Conservation (phyloP, 768 basidiomycete species). For the Filobasidium wieringae region DNA sequence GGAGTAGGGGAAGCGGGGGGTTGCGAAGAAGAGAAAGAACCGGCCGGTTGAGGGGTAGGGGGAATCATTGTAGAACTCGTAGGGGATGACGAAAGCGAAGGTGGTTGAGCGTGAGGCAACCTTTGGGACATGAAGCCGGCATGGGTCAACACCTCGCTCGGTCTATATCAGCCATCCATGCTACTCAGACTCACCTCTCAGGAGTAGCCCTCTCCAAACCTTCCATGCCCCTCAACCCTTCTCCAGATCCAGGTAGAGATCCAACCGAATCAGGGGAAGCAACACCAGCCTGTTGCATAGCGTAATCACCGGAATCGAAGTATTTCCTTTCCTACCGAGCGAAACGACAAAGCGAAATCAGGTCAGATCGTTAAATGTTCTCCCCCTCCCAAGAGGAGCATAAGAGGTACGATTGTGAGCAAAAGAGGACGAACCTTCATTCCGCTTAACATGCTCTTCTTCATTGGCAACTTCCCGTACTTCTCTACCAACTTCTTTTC, state of each 20-base stretch:
- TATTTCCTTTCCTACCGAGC: slow-evolving; percentile 80
- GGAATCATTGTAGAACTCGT: slow-evolving; percentile 6
- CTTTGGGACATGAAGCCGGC: neutral
- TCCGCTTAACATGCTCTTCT: slow-evolving; percentile 87
- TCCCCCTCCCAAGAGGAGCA: no score
- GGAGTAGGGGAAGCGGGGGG: slow-evolving; percentile 1
- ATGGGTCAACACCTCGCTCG: neutral
- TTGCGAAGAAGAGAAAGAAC: neutral
- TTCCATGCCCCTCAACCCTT: slow-evolving; percentile 39
- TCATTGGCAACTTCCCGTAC: slow-evolving; percentile 92
- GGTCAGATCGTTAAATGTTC: no score
- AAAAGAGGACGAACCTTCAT: slow-evolving; percentile 58
- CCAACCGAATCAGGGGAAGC: slow-evolving; percentile 43
- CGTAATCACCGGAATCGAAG: slow-evolving; percentile 98
- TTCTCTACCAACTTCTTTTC: slow-evolving; percentile 88
- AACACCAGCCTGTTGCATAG: slow-evolving; percentile 83
- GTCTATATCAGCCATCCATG: neutral
- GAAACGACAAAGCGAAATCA: slow-evolving; percentile 1
- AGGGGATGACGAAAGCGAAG: slow-evolving; percentile 16
- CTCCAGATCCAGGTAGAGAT: neutral
- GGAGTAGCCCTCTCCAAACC: slow-evolving; percentile 77
- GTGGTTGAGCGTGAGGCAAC: slow-evolving; percentile 15
- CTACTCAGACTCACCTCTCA: slow-evolving; percentile 60
- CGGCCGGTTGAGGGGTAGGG: neutral
- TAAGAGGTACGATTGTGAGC: neutral